Evolutionary conservation across 1,284 basidiomycete genomes (phyloP).

Genomic region (Meira nashicola): DNA sequence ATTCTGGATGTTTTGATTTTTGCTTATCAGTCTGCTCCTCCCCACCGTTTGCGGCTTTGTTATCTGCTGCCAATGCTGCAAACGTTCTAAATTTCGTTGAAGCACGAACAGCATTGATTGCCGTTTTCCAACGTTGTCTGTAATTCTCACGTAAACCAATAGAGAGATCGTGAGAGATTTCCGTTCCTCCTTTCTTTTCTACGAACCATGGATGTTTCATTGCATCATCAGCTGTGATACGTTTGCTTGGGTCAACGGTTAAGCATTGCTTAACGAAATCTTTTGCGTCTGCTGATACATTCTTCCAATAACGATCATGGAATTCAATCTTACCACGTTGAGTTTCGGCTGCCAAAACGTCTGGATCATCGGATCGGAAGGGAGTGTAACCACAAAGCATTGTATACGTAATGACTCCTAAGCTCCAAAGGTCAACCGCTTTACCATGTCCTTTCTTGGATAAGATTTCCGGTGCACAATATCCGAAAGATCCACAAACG

Average conservation of each 20-base stretch:
- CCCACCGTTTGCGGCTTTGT: background rate
- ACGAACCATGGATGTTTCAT: conserved; percentile 57
- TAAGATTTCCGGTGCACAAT: conserved; percentile 82
- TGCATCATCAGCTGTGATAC: conserved; percentile 72
- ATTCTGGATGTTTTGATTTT: conserved; percentile 16
- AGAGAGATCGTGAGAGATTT: conserved; percentile 39
- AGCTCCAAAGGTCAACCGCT: conserved; percentile 88
- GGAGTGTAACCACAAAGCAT: conserved; percentile 59
- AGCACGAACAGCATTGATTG: conserved; percentile 50
- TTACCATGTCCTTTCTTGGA: conserved; percentile 78
- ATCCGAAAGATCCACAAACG: conserved; percentile 84
- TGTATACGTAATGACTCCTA: conserved; percentile 83
- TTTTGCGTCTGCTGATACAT: conserved; percentile 73
- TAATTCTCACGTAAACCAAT: conserved; percentile 52
- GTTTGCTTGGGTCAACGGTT: conserved; percentile 66
- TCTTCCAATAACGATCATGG: conserved; percentile 81
- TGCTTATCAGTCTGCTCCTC: conserved; percentile 13
- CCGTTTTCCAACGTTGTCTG: conserved; percentile 42
- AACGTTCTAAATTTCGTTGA: conserved; percentile 46
- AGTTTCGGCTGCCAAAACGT: conserved; percentile 74
- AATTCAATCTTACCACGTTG: conserved; percentile 78
- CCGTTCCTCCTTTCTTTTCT: conserved; percentile 24
- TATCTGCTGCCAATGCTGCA: conserved; percentile 24
- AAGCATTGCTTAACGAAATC: conserved; percentile 74
- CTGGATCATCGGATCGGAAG: conserved; percentile 77